phyloP scores from a whole-genome alignment of 1,139 yeast genomes.

The Blastobotrys malaysiensis region DNA sequence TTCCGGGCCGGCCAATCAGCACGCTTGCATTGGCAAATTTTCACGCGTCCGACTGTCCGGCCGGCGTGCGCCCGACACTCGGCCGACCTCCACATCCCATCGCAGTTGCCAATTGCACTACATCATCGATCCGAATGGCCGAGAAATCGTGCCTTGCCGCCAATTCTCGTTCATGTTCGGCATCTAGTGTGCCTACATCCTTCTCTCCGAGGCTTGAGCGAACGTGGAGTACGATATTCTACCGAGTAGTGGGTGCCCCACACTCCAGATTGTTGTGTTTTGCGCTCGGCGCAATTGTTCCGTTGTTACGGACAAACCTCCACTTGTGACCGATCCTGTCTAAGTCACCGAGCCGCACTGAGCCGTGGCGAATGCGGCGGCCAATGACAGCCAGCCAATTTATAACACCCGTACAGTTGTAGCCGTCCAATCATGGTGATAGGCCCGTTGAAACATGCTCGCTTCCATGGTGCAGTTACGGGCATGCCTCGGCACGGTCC shows the following conservation, averaged over 20 bases:
- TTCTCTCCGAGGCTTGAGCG: neutral
- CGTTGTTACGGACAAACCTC: neutral
- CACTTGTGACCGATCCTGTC: neutral
- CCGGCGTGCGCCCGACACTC: neutral
- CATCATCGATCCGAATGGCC: neutral
- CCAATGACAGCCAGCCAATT: too few species aligned
- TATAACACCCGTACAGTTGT: too few species aligned
- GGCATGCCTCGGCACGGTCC: too few species aligned
- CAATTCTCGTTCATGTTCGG: neutral
- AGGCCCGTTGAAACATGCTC: too few species aligned
- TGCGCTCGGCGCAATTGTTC: neutral
- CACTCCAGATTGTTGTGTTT: neutral
- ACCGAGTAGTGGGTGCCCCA: too few species aligned
- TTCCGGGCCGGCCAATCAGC: neutral
- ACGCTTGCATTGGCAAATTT: neutral
- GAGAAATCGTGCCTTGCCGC: neutral
- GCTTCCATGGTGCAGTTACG: too few species aligned
- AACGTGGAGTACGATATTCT: too few species aligned
- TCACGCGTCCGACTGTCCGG: slow-evolving; percentile 1
- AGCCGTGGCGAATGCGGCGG: neutral
- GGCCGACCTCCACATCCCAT: neutral
- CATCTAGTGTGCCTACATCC: neutral
- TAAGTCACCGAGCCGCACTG: neutral
- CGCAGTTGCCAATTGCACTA: neutral
- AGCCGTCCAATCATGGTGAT: too few species aligned